Base-by-base conservation (phyloP, 2,329 filamentous ascomycete genomes). In the Alternaria metachromatica region DNA sequence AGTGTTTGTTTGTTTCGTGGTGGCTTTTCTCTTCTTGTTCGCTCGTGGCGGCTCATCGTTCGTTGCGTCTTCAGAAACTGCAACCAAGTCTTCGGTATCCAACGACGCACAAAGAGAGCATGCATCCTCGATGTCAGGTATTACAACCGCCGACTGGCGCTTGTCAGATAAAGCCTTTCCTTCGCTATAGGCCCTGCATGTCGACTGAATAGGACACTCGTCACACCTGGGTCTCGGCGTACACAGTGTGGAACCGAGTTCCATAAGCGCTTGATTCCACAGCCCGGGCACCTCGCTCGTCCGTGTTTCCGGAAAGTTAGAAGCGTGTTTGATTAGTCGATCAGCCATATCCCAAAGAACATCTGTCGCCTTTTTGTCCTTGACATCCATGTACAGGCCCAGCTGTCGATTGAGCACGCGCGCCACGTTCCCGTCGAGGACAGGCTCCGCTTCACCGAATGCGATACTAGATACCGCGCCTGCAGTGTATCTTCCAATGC, bases 181-280 rank as follows among this genome's bases (percentile, higher is more conserved):
- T 50, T 80, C 78, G n/a, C 68, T 67, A 51, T 75, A 78, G n/a
- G 68, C 72, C 50, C 73, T 70, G 56, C 78, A 80, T 1, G 73
- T 78, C 5, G 62, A 59, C 45, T 70, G 72, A n/a, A 80, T 69
- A 1, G 78, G 78, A 56, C 78, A 80, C 15, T 74, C 72, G 9
- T 69, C 71, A 54, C 88, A 90, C 55, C 86, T 84, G 2, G 88
- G 88, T 67, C 86, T 86, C 0, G 88, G 88, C 7, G 84, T 84
- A 68, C 88, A 90, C 2, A 90, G 73, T 0, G 88, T 90, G 65
- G 87, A 89, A 4, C 88, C 88, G 5, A 90, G 80, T 71, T 90
- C 88, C 88, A 90, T 90, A 25, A 90, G 76, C 1, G 86, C 88
- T 72, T 90, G 88, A 0, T 88, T 88, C 88, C 88, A 90, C 63